Conservation (phyloP, 2,329 filamentous ascomycete species). For the Sclerotinia trifoliorum region DNA sequence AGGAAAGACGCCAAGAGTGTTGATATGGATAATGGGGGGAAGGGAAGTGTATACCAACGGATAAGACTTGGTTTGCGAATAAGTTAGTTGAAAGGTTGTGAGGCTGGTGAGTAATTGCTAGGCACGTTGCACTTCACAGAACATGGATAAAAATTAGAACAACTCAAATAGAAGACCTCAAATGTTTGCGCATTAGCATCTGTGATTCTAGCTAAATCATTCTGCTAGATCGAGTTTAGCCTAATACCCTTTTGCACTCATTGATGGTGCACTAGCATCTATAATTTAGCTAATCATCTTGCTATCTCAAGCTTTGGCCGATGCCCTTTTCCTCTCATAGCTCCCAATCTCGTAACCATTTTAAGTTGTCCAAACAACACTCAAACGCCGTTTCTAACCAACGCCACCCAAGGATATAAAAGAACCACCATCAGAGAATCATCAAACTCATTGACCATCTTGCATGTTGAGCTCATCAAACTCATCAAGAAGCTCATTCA, state of each 20-base stretch:
- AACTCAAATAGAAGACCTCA: background rate
- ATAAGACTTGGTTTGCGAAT: background rate
- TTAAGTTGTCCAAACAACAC: constrained; percentile 16
- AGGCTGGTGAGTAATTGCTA: background rate
- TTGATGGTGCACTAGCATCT: constrained; percentile 1
- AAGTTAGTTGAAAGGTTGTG: background rate
- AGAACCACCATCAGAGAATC: constrained; percentile 15
- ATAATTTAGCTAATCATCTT: background rate
- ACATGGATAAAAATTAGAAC: background rate
- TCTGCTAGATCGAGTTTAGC: background rate
- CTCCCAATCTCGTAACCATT: constrained; percentile 8
- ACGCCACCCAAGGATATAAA: constrained; percentile 22
- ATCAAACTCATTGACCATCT: constrained; percentile 29
- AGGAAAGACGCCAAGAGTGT: background rate
- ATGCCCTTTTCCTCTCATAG: background rate
- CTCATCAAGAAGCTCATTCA: constrained; percentile 85
- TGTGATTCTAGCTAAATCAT: background rate
- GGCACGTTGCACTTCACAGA: background rate
- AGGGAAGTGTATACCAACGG: background rate
- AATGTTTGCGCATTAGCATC: background rate
- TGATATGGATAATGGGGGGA: background rate
- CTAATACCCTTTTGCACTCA: background rate
- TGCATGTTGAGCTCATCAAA: constrained; percentile 80
- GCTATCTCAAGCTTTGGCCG: constrained; percentile 4
- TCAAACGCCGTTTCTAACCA: constrained; percentile 15